Evolutionary conservation across 1,139 yeast species (phyloP), one percentile per base, ranked within the genome.

Genomic region (Nakaseomyces kungkrabaensis): DNA sequence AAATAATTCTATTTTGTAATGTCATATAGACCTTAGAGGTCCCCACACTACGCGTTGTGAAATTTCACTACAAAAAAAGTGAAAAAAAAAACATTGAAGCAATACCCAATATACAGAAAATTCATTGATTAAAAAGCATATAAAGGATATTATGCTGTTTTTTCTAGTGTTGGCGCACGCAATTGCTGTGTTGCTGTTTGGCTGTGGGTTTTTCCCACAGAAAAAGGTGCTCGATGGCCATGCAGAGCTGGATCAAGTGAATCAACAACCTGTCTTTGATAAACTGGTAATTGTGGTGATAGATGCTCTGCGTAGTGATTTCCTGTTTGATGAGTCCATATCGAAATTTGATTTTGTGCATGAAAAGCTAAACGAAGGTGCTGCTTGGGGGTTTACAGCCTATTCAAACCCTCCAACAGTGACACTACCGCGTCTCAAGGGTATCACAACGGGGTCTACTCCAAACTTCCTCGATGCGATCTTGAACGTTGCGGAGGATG

Each of bases 221-320:
- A 47, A 47, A 33, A 42, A 32, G 24, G 45, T 43, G 46, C 37
- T 47, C 25, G 46, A 27, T 31, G 45, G 49, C 36, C 29, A 41
- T 36, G 46, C 46, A n/a, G 40, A 17, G 17, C 22, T 26, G 32
- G 32, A 9, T 37, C 51, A 52, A 2, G 68, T 69, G 17, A 22
- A 13, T 24, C 8, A 13, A 1, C 59, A 70, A 10, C 77, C 85
- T 1, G 76, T 75, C 49, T 92, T 88, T 62, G 76, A 81, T 49
- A 81, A 79, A 56, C 67, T 89, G 38, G 79, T 92, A 1, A 66
- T 94, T 33, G 81, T 94, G 79, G 94, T 94, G 3, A 83, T 94
- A 5, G 99, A 94, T 69, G 98, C 98, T 3, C 73, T 92, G 73
- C 71, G 99, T 54, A 75, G 94, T 10, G 98, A 94, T 64, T 90